phyloP scores from a whole-genome alignment of 352 stramenopile species.

The Pythium dissimile region DNA sequence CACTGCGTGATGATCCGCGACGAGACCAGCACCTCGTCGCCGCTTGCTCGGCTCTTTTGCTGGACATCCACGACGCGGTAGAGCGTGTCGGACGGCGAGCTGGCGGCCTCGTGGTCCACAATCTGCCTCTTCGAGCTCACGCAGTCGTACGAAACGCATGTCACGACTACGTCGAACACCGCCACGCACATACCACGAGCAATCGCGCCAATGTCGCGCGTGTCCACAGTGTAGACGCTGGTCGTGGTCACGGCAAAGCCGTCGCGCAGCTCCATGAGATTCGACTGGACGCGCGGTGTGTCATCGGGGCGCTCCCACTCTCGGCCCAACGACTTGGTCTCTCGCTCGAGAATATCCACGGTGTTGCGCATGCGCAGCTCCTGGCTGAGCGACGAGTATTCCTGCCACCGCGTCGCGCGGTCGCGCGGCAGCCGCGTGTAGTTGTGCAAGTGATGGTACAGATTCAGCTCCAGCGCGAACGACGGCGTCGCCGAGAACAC shows the following conservation, averaged over 20 bases:
- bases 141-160: slow-evolving; percentile 26
- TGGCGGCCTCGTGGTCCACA: slow-evolving; percentile 3
- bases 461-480: neutral
- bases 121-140: slow-evolving; percentile 11
- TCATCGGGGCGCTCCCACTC: too few relatives aligned
- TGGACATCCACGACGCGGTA: slow-evolving; percentile 3
- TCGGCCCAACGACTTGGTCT: too few relatives aligned
- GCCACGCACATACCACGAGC: slow-evolving; percentile 20
- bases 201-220: slow-evolving; percentile 13
- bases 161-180: slow-evolving; percentile 20
- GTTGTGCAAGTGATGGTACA: slow-evolving; percentile 15
- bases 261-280: neutral
- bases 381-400: too few relatives aligned
- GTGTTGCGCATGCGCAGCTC: too few relatives aligned
- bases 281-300: neutral
- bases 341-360: too few relatives aligned
- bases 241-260: slow-evolving; percentile 26
- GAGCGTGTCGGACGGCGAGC: neutral
- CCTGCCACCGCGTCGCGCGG: neutral
- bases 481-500: slow-evolving; percentile 1
- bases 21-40: slow-evolving; percentile 17
- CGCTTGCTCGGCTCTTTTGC: neutral
- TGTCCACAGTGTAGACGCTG: slow-evolving; percentile 34
- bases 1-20: slow-evolving; percentile 23
- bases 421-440: slow-evolving; percentile 11